These are phyloP conservation scores for Gossypium davidsonii DNA, from an alignment of 441 rosid genomes.

Conservation along the genomic window DNA sequence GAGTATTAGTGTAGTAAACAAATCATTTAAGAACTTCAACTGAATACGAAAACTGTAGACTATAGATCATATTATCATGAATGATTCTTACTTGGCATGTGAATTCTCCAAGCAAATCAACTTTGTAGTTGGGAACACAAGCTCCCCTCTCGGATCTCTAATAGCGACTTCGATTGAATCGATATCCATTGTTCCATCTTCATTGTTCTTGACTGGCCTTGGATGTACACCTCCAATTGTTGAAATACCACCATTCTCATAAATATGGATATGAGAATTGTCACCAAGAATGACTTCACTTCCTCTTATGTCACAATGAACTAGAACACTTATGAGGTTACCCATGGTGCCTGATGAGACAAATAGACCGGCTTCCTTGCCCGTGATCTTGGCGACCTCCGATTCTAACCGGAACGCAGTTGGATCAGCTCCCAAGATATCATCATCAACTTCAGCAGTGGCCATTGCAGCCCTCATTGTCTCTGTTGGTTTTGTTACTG, in stretches of 20 bases:
- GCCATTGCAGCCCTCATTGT: conserved; percentile 89
- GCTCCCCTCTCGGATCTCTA: conserved; percentile 61
- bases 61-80: neutral
- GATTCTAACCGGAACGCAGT: conserved; percentile 55
- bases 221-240: conserved; percentile 91
- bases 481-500: conserved; percentile 82
- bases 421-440: conserved; percentile 69
- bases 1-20: neutral
- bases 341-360: conserved; percentile 98
- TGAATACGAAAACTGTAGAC: no score
- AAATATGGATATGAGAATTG: conserved; percentile 73
- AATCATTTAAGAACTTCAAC: no score
- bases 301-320: conserved; percentile 78
- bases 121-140: conserved; percentile 75
- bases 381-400: conserved; percentile 61
- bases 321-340: conserved; percentile 83
- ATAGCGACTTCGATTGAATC: conserved; percentile 67
- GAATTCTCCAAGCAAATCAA: conserved; percentile 91
- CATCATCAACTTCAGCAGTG: conserved; percentile 87
- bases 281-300: conserved; percentile 90
- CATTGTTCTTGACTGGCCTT: conserved; percentile 61
- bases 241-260: conserved; percentile 83
- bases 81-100: conserved; percentile 71
- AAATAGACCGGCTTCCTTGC: conserved; percentile 80
- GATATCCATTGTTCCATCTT: conserved; percentile 77